phyloP scores from a whole-genome alignment of 148 eudicot genomes.

The Dysphania ambrosioides region DNA sequence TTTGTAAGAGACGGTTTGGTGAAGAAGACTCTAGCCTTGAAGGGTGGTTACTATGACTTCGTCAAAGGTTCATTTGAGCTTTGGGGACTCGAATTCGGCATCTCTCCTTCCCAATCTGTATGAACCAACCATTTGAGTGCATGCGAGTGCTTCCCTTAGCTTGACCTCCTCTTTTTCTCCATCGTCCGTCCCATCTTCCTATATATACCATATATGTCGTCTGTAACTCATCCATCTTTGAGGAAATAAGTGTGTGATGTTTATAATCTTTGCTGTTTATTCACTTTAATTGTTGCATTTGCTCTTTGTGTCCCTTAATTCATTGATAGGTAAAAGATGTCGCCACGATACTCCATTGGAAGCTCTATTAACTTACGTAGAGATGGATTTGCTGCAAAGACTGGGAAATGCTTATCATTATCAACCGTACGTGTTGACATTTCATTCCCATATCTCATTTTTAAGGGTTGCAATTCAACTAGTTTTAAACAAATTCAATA shows the following conservation, averaged over 20 bases:
- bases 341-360: constrained; percentile 84
- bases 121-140: constrained; percentile 39
- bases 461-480: background rate
- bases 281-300: constrained; percentile 36
- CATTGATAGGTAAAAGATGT: constrained; percentile 84
- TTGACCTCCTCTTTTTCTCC: constrained; percentile 14
- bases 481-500: too few relatives aligned
- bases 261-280: constrained; percentile 7
- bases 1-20: constrained; percentile 90
- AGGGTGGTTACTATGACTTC: constrained; percentile 94
- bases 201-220: constrained; percentile 29
- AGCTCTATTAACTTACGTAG: constrained; percentile 46
- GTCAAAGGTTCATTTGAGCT: constrained; percentile 88
- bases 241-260: constrained; percentile 19
- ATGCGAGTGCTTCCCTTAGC: constrained; percentile 15
- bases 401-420: constrained; percentile 1
- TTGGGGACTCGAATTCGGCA: constrained; percentile 87
- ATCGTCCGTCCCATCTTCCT: constrained; percentile 16
- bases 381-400: constrained; percentile 30
- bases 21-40: constrained; percentile 70
- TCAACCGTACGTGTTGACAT: background rate
- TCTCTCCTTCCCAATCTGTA: constrained; percentile 79
- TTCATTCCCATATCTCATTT: background rate
- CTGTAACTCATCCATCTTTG: constrained; percentile 6
- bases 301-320: constrained; percentile 27